A percentile compares a stretch with the other conserved stretches of the same genome.
phyloP scores from a whole-genome alignment of 2,329 filamentous ascomycete species.

The Aspergillus flavus region DNA sequence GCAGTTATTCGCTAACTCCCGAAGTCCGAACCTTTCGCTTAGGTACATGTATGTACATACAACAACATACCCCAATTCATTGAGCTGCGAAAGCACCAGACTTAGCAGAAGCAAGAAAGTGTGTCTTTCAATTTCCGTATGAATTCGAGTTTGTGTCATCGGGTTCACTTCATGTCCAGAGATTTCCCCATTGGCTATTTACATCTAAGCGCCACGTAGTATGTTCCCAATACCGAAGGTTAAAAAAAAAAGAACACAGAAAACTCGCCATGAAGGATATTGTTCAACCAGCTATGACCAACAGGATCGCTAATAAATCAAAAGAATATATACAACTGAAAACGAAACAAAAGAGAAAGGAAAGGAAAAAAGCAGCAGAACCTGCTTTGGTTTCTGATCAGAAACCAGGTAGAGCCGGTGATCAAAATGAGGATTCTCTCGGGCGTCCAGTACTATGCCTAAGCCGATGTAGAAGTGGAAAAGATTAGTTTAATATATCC shows the following conservation, averaged over 20 bases:
- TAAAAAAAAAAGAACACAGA: too few species aligned
- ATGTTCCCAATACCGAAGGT: neutral
- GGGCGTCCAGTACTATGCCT: neutral
- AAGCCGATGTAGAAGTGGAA: neutral
- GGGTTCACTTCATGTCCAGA: neutral
- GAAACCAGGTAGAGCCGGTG: neutral
- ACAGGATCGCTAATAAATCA: neutral
- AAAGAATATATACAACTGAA: neutral
- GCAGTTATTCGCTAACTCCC: slow-evolving; percentile 15
- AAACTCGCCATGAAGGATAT: neutral
- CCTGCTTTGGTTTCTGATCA: neutral
- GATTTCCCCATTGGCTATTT: neutral
- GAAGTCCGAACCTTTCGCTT: slow-evolving; percentile 20
- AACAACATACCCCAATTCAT: neutral
- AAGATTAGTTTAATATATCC: neutral
- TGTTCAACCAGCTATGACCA: neutral
- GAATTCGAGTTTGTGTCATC: neutral
- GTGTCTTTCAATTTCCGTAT: neutral
- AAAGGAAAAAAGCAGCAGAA: neutral
- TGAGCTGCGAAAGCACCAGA: neutral
- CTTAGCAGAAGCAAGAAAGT: neutral
- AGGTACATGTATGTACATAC: slow-evolving; percentile 4
- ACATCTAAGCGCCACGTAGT: neutral
- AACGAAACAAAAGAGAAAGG: neutral
- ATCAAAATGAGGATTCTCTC: neutral